A percentile compares a stretch with the other conserved stretches of the same genome.
Conservation (phyloP, 192 early-diverging fungal species). For the Rhizoclosmatium globosum region DNA sequence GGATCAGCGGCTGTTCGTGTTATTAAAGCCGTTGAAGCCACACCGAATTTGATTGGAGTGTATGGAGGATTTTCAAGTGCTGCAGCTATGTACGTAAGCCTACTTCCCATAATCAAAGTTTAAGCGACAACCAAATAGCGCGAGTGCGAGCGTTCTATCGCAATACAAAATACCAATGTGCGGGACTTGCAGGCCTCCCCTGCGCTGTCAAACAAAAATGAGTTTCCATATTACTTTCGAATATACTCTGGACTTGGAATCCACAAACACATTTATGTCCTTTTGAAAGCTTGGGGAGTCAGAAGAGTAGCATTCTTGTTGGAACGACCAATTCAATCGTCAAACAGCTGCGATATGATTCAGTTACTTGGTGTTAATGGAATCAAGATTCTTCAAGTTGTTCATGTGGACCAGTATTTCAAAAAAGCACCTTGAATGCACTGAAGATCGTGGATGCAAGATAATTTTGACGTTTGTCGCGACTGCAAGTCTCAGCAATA, state of each 20-base stretch:
- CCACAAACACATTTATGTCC: background rate
- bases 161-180: slow-evolving; percentile 28
- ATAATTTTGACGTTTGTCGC: slow-evolving; percentile 26
- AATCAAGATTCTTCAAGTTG: background rate
- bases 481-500: background rate
- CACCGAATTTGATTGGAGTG: slow-evolving; percentile 5
- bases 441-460: slow-evolving; percentile 4
- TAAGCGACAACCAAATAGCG: background rate
- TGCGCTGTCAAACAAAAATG: slow-evolving; percentile 11
- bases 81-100: background rate
- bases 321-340: background rate
- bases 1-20: slow-evolving; percentile 2
- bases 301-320: slow-evolving; percentile 12
- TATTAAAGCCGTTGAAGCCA: background rate
- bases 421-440: background rate
- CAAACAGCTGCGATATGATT: background rate
- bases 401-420: background rate
- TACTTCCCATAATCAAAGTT: too few species aligned
- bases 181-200: background rate
- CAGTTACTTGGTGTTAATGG: background rate
- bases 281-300: slow-evolving; percentile 14
- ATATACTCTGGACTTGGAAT: slow-evolving; percentile 12
- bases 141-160: slow-evolving; percentile 1
- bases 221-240: slow-evolving; percentile 23
- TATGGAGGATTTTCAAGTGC: slow-evolving; percentile 25